Evolutionary conservation across 306 rosid species (phyloP).

Genomic region (Castanea crenata): DNA sequence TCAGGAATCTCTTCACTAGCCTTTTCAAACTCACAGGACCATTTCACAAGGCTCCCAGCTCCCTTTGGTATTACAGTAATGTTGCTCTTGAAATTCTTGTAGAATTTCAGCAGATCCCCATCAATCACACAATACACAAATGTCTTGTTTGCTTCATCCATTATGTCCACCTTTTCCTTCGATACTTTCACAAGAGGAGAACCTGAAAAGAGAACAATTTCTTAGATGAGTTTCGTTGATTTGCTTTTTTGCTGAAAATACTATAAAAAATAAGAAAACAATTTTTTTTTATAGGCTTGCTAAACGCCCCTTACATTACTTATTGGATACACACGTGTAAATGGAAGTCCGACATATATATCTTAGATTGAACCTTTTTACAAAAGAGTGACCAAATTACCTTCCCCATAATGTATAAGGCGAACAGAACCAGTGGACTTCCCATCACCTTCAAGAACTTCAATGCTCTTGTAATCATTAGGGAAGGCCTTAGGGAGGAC

Average conservation of each 20-base stretch:
- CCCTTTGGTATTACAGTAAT: constrained; percentile 43
- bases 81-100: constrained; percentile 55
- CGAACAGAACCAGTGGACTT: constrained; percentile 70
- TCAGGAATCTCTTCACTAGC: constrained; percentile 50
- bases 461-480: constrained; percentile 76
- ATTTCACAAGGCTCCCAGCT: constrained; percentile 61
- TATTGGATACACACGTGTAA: no score
- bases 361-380: no score
- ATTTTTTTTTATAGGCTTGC: no score
- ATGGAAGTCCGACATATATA: no score
- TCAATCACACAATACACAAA: constrained; percentile 48
- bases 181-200: constrained; percentile 60
- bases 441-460: constrained; percentile 78
- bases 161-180: constrained; percentile 52
- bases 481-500: constrained; percentile 52
- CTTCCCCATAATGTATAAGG: constrained; percentile 53
- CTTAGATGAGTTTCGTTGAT: no score
- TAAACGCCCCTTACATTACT: no score
- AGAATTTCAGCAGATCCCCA: constrained; percentile 79
- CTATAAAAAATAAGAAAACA: no score
- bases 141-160: constrained; percentile 55
- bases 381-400: constrained; percentile 19
- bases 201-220: constrained; percentile 27
- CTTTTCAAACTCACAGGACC: constrained; percentile 69
- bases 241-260: no score